These are phyloP conservation scores for Colletotrichum sp. DNA, from an alignment of 2,329 filamentous ascomycete genomes.

Conservation along the genomic window DNA sequence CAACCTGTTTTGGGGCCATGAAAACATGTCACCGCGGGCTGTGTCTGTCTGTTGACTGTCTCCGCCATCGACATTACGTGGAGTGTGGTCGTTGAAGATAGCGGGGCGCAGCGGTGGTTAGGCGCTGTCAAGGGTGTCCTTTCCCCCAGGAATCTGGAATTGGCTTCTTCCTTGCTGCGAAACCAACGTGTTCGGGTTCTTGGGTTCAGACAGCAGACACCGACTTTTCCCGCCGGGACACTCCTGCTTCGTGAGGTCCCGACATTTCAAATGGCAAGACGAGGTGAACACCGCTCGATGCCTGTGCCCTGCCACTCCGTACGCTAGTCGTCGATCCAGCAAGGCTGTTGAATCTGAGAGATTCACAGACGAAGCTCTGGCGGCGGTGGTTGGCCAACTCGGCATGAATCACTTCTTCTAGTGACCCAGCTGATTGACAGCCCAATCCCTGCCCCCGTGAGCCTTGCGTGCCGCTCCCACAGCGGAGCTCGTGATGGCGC, in stretches of 20 bases:
- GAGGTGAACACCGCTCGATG: neutral
- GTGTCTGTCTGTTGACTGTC: neutral
- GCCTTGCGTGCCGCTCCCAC: neutral
- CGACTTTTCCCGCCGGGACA: constrained; percentile 14
- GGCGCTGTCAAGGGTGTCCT: neutral
- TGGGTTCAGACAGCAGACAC: constrained; percentile 3
- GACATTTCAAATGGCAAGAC: neutral
- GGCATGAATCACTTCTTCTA: neutral
- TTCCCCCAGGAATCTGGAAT: neutral
- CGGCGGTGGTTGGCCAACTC: neutral
- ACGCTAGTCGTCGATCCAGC: constrained; percentile 13
- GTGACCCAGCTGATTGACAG: neutral
- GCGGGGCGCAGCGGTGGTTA: neutral
- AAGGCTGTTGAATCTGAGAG: neutral
- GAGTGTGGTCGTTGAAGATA: neutral
- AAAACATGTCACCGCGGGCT: neutral
- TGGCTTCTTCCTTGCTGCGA: constrained; percentile 12
- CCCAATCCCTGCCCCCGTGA: neutral
- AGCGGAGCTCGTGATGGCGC: neutral
- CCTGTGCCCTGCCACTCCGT: neutral
- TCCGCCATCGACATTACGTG: neutral
- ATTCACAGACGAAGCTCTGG: neutral
- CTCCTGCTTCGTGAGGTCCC: neutral
- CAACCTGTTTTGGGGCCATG: neutral
- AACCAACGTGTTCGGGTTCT: constrained; percentile 9